phyloP scores from a whole-genome alignment of 2,329 filamentous ascomycete genomes.

The Colletotrichum trifolii region DNA sequence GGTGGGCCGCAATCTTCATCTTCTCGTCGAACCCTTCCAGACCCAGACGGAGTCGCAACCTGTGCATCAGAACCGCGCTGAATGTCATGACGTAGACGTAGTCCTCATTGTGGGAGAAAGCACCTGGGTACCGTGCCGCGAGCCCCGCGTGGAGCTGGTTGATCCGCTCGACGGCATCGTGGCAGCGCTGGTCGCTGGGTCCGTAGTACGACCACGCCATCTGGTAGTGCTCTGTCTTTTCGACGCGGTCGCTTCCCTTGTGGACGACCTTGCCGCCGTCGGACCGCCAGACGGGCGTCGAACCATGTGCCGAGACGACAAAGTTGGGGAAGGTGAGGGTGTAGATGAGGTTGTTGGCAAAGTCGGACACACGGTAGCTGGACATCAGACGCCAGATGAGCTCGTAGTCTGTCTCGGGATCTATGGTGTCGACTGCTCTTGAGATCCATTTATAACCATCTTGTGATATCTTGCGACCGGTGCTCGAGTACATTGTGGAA shows the following conservation, averaged over 20 bases:
- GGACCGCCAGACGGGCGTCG: not conserved
- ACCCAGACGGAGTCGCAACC: not conserved
- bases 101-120: slow-evolving; percentile 17
- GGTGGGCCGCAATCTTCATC: slow-evolving; percentile 4
- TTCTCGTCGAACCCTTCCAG: not conserved
- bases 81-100: slow-evolving; percentile 9
- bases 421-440: not conserved
- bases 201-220: slow-evolving; percentile 20
- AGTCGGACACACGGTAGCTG: slow-evolving; percentile 8
- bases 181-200: slow-evolving; percentile 8
- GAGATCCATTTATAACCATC: not conserved
- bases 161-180: not conserved
- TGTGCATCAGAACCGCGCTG: slow-evolving; percentile 11
- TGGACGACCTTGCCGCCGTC: slow-evolving; percentile 19
- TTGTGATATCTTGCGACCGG: not conserved
- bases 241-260: not conserved
- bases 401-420: slow-evolving; percentile 8
- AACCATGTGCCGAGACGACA: not conserved
- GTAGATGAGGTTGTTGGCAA: slow-evolving; percentile 5
- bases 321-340: slow-evolving; percentile 8
- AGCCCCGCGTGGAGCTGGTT: slow-evolving; percentile 8
- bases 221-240: slow-evolving; percentile 14
- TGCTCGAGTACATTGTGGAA: too few species aligned
- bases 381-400: slow-evolving; percentile 4
- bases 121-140: not conserved